Evolutionary conservation across 208 protist species (phyloP).

Genomic region (Crithidia acanthocephali): DNA sequence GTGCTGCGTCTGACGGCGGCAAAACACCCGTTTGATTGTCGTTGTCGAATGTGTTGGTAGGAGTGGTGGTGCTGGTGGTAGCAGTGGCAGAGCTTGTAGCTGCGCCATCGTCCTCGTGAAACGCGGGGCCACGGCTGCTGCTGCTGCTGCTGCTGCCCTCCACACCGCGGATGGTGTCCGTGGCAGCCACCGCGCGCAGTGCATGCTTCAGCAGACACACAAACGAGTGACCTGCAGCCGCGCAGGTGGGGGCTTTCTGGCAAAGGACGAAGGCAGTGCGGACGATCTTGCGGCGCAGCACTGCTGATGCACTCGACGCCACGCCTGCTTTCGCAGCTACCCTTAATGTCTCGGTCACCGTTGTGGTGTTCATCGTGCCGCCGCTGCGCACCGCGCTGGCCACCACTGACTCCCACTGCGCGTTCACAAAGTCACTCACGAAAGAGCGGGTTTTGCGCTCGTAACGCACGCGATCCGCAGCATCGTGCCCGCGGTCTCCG

Average conservation of each 20-base stretch:
- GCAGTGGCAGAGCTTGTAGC: not conserved
- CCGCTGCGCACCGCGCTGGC: constrained; percentile 14
- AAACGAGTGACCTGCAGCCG: constrained; percentile 32
- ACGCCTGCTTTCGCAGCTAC: not conserved
- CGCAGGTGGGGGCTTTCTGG: constrained; percentile 13
- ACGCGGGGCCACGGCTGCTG: not conserved
- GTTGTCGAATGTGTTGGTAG: not conserved
- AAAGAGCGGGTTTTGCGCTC: constrained; percentile 32
- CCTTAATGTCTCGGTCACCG: not conserved
- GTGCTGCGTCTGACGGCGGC: not conserved
- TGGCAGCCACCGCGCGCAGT: constrained; percentile 25
- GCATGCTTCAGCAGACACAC: constrained; percentile 34
- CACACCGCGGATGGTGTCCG: constrained; percentile 23
- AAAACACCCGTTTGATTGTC: not conserved
- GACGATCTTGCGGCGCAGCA: constrained; percentile 24
- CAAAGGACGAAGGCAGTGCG: constrained; percentile 35
- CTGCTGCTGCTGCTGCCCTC: not conserved
- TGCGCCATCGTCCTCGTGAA: not conserved
- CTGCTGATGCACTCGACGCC: too few species aligned
- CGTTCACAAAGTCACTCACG: constrained; percentile 19
- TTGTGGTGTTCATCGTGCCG: not conserved
- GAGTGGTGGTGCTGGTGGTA: not conserved
- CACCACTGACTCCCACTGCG: constrained; percentile 36
- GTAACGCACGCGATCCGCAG: constrained; percentile 17
- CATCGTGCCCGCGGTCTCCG: not conserved